Conservation (phyloP, 2,329 filamentous ascomycete genomes). For the Biscogniauxia marginata region DNA sequence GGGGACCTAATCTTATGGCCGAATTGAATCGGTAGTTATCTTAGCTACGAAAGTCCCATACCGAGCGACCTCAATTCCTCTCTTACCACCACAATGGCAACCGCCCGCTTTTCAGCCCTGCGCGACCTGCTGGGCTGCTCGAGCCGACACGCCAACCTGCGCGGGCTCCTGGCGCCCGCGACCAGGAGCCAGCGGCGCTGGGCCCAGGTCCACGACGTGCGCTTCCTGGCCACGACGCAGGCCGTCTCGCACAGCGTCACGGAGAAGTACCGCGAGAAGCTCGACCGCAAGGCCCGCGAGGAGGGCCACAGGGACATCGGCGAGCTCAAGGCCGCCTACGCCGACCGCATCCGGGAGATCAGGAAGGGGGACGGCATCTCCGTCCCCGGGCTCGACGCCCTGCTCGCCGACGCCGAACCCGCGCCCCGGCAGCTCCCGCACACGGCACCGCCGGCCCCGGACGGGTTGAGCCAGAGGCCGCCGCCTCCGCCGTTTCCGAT, state of each 20-base stretch:
- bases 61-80: too few species aligned
- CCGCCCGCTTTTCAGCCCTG: constrained; percentile 15
- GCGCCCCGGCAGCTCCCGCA: constrained; percentile 34
- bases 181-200: constrained; percentile 70
- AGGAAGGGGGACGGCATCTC: constrained; percentile 64
- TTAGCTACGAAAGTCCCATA: too few species aligned
- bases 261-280: constrained; percentile 85
- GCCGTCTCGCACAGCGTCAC: constrained; percentile 63
- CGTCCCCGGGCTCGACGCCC: constrained; percentile 37
- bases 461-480: constrained; percentile 4
- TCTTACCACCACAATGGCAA: constrained; percentile 17
- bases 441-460: constrained; percentile 36
- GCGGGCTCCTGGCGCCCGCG: not conserved
- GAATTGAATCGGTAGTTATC: too few species aligned
- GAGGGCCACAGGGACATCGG: constrained; percentile 69
- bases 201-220: constrained; percentile 90
- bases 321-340: constrained; percentile 77
- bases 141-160: not conserved
- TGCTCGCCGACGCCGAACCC: constrained; percentile 29
- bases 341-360: constrained; percentile 74
- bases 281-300: constrained; percentile 75
- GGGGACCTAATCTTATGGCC: too few species aligned
- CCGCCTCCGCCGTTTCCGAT: constrained; percentile 9
- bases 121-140: constrained; percentile 9
- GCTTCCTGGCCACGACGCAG: constrained; percentile 80